Evolutionary conservation across 768 basidiomycete genomes (phyloP).

Genomic region (Mycena polygramma): DNA sequence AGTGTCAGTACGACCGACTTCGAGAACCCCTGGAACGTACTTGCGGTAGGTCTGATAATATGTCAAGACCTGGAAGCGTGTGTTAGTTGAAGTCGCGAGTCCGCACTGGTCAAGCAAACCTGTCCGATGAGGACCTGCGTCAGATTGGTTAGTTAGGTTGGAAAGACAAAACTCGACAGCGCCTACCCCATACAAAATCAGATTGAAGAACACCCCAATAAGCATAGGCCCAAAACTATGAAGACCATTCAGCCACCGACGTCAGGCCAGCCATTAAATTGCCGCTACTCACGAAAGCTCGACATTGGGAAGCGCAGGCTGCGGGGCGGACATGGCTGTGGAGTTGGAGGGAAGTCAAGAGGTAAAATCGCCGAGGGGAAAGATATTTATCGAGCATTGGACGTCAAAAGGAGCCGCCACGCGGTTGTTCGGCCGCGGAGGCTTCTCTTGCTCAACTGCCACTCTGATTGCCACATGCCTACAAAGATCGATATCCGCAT

Average conservation of each 20-base stretch:
- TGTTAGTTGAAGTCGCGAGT: slow-evolving; percentile 1
- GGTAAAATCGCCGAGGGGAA: neutral
- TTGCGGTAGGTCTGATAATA: slow-evolving; percentile 57
- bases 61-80: slow-evolving; percentile 35
- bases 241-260: slow-evolving; percentile 5
- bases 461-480: slow-evolving; percentile 9
- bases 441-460: neutral
- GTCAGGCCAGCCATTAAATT: neutral
- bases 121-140: slow-evolving; percentile 53
- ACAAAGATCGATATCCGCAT: slow-evolving; percentile 14
- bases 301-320: slow-evolving; percentile 42
- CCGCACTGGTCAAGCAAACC: slow-evolving; percentile 39
- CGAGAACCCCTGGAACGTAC: slow-evolving; percentile 39
- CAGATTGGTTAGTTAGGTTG: slow-evolving; percentile 9
- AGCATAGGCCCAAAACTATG: slow-evolving; percentile 61
- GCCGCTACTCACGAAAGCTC: slow-evolving; percentile 45
- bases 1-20: slow-evolving; percentile 14
- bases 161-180: neutral
- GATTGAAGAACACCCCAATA: slow-evolving; percentile 56
- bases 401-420: slow-evolving; percentile 2
- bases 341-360: neutral
- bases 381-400: slow-evolving; percentile 5
- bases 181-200: slow-evolving; percentile 62
- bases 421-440: neutral
- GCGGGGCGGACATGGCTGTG: slow-evolving; percentile 26